These are phyloP conservation scores for Apiotrichum sp. DNA, from an alignment of 1,284 basidiomycete genomes.

Conservation along the genomic window DNA sequence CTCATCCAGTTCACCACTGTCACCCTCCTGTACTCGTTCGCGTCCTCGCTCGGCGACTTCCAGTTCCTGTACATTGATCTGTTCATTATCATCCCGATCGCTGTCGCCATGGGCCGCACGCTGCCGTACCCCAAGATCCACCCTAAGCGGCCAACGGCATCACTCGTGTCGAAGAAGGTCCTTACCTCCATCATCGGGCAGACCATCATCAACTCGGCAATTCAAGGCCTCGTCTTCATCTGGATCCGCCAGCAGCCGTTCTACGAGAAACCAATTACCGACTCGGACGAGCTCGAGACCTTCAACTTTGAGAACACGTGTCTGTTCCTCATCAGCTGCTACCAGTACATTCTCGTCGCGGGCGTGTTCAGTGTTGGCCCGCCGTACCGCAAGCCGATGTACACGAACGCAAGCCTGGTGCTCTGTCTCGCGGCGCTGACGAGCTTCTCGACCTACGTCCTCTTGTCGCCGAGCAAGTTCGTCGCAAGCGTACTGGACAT, in stretches of 20 bases:
- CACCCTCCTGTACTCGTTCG: conserved; percentile 90
- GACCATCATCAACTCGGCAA: conserved; percentile 73
- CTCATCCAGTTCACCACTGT: conserved; percentile 60
- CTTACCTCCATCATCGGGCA: conserved; percentile 90
- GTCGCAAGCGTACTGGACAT: conserved; percentile 68
- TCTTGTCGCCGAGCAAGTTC: conserved; percentile 62
- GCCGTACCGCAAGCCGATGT: conserved; percentile 90
- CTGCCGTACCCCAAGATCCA: conserved; percentile 80
- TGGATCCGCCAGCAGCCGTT: conserved; percentile 82
- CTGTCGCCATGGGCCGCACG: conserved; percentile 93
- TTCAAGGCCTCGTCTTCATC: conserved; percentile 82
- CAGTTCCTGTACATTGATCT: conserved; percentile 96
- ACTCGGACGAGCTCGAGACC: conserved; percentile 75
- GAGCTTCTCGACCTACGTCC: conserved; percentile 65
- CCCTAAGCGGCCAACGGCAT: conserved; percentile 89
- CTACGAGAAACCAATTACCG: conserved; percentile 59
- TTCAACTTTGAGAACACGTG: conserved; percentile 89
- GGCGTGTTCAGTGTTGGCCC: conserved; percentile 97
- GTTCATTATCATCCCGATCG: conserved; percentile 94
- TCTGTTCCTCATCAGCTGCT: conserved; percentile 89
- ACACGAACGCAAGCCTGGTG: conserved; percentile 86
- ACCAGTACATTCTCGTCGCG: conserved; percentile 96
- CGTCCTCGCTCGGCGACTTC: conserved; percentile 92
- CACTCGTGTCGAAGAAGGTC: conserved; percentile 92
- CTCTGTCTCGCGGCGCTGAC: conserved; percentile 61